Conservation (phyloP, 176 grass and related monocot species). For the Phragmites australis region DNA sequence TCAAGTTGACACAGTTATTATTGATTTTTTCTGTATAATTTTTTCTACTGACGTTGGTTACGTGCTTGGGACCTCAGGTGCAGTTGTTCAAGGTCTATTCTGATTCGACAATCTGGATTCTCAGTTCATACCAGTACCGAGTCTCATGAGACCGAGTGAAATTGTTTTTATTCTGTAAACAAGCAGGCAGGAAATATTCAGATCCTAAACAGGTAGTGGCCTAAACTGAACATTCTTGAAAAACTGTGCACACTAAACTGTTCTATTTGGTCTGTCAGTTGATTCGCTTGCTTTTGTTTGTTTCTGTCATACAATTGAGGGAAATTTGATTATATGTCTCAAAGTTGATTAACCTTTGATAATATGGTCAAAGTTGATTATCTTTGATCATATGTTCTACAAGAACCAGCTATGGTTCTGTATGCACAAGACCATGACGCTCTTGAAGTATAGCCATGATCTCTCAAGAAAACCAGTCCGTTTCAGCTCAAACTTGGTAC, state of each 20-base stretch:
- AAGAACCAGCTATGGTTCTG: neutral
- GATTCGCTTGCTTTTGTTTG: neutral
- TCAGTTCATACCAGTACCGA: too few relatives aligned
- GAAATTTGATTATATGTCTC: too few relatives aligned
- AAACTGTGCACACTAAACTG: too few relatives aligned
- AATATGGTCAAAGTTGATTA: too few relatives aligned
- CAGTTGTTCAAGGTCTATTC: neutral
- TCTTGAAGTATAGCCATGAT: neutral
- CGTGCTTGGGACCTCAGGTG: neutral
- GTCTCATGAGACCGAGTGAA: neutral
- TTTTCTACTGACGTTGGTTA: neutral
- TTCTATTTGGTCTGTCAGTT: neutral
- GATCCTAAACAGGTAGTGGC: neutral
- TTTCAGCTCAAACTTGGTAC: neutral
- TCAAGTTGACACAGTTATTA: constrained; percentile 1
- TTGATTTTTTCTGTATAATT: neutral
- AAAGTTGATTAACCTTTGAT: too few relatives aligned
- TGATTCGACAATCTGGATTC: neutral
- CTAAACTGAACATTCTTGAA: too few relatives aligned
- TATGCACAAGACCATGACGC: too few relatives aligned
- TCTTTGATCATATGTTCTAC: too few relatives aligned
- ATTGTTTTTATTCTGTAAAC: neutral
- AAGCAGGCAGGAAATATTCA: neutral
- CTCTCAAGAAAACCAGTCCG: neutral
- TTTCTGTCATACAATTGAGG: constrained; percentile 10